Evolutionary conservation across 768 basidiomycete genomes (phyloP), one percentile per base, ranked within the genome.

Genomic region (Mycena polygramma): DNA sequence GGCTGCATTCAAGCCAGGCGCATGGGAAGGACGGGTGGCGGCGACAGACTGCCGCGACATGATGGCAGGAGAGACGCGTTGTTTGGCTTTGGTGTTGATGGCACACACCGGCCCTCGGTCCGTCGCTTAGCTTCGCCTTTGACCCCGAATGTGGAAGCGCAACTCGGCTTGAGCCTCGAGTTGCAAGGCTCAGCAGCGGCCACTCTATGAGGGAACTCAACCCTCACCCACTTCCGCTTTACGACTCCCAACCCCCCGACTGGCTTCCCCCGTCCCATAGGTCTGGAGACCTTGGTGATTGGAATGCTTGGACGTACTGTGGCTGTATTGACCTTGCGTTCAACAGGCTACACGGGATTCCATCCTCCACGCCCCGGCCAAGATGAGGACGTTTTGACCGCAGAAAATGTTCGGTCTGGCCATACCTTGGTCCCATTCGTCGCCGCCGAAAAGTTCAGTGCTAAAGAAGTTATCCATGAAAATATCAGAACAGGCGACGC

Each of bases 351-450:
- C 77, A 83, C 87, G 64, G 92, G 93, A 14, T 94, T 92, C 74
- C 85, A 90, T 76, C 94, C 94, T 52, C 93, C 94, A 8, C 86
- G 87, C 48, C 88, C 91, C 20, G 86, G 88, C 7, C 92, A 94
- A 77, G 90, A 92, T 64, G 94, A 95, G 77, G 94, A 94, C 74
- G 75, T 88, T 2, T 81, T 96, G 51, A 90, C 92, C 0, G 87
- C 90, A 51, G 71, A 76, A 0, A 91, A 90, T 73, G 85, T 95
- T 41, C 90, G 89, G 81, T 86, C 86, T 76, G 94, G 94, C 0
- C 90, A 91, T 69, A 76, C 80, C 15, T 80, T 91, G 30, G 76
- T 80, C 7, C 81, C 83, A 17, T 83, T 88, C 36, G 90, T 94
- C 19, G 63, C 92, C 91, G 89, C 89, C 24, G 91, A 92, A 77